Evolutionary conservation across 2,329 filamentous ascomycete genomes (phyloP), one percentile per base, ranked within the genome.

Genomic region (Pseudogymnoascus pannorum): DNA sequence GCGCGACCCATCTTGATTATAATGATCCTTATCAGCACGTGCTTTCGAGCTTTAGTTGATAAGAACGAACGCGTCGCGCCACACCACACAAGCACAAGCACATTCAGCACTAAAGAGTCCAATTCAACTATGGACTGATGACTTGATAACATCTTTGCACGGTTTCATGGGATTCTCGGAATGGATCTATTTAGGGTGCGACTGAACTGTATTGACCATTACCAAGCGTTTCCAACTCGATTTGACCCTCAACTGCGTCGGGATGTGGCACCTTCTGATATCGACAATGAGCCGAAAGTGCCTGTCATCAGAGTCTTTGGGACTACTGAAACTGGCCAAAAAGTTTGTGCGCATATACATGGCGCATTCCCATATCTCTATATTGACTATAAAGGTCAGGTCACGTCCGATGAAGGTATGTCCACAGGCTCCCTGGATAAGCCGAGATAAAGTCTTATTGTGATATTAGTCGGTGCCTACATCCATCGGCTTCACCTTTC

Each of bases 351-450:
- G 29, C 94, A 99, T 76, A 85, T 99, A 61, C 94, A 97, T 74
- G 94, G 95, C 63, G 92, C 91, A 20, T 92, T 99, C 69, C 94
- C 94, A 1, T 99, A 99, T 72, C 78, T 97, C n/a, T 97, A 92
- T 72, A 80, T 99, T 61, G 88, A 93, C 73, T 96, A 96, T 73
- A 78, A 81, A 57, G 92, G 89, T 20, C 82, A 82, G 67, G 74
- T 94, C 63, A 80, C 79, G 40, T 78, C 81, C 8, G 81, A 88
- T 65, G 81, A 87, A 72, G 88, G 90, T 92, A 74, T 71, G 83
- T 68, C n/a, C 18, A 18, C 48, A 33, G 48, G 12, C 26, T 24
- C 48, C n/a, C 24, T 20, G 14, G 24, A 22, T 22, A n/a, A 14
- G 40, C 16, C 11, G 44, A 12, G 9, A 9, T 26, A 12, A 35